Base-by-base conservation (phyloP, 2,329 filamentous ascomycete genomes). In the Colletotrichum lindemuthianum region DNA sequence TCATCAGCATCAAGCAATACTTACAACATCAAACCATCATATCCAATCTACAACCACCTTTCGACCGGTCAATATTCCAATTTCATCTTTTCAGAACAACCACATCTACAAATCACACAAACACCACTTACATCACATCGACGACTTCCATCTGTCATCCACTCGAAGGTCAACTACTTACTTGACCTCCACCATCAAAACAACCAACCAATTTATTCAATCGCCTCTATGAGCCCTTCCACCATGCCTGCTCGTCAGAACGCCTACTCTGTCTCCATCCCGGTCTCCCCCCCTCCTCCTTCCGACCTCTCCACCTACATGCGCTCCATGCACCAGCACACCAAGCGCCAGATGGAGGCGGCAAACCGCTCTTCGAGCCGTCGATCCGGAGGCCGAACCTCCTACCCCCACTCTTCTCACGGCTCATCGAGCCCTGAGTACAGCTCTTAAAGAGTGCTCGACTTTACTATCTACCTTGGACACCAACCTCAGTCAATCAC, bases 321-420 rank as follows among this genome's bases (percentile, higher is more conserved):
- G 12, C 82, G 82, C 65, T 85, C 81, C 60, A 90, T 90, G 84
- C 86, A 87, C 72, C 81, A 84, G 59, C 86, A 90, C 77, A 90
- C 88, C 66, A 88, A 87, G 79, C 80, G 82, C 60, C 88, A 89
- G 73, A 88, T 90, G 85, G 86, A 90, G 66, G 79, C 80, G 8
- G 81, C 81, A n/a, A 78, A 80, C 11, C 79, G 81, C 4, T 79
- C 81, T 10, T 79, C 83, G 1, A 72, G 75, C 37, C 39, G 65
- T 16, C 60, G 67, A 53, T 67, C 66, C 16, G 63, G 56, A 49
- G 54, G 60, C 54, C 54, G 63, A 53, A 57, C 60, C 40, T 66
- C 36, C 6, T 68, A 55, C 44, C 63, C 68, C 44, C 63, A 64
- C 39, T 69, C 70, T 63, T 70, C 72, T 52, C 78, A 78, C 48